Conservation (phyloP, 441 rosid genomes). For the Gossypium trilobum region DNA sequence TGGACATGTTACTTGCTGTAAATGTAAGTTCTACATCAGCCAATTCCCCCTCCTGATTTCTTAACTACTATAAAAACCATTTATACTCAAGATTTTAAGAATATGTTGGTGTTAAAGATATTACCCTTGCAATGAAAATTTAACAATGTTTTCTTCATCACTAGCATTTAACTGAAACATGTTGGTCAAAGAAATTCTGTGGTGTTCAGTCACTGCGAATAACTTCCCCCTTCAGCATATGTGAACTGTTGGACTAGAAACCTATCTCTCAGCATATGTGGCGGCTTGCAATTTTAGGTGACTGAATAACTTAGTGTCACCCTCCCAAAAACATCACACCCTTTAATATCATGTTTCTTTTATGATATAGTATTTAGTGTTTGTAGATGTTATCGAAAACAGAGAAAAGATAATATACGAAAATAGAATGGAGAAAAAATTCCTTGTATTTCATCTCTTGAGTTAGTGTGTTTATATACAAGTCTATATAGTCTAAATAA, state of each 20-base stretch:
- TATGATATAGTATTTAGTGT: neutral
- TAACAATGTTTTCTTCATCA: neutral
- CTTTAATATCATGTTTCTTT: neutral
- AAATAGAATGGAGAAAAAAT: neutral
- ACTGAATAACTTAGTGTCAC: neutral
- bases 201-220: neutral
- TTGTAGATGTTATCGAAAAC: neutral
- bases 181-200: neutral
- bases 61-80: constrained; percentile 4
- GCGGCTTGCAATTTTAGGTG: neutral
- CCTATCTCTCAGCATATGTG: neutral
- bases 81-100: neutral
- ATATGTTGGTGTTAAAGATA: neutral
- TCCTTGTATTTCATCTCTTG: neutral
- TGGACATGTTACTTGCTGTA: constrained; percentile 85
- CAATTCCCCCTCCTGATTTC: constrained; percentile 12
- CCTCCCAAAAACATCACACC: neutral
- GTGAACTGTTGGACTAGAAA: neutral
- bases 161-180: neutral
- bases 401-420: neutral
- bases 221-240: neutral
- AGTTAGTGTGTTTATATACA: neutral
- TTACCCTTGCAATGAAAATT: neutral
- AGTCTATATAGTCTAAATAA: neutral
- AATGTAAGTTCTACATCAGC: constrained; percentile 45